These are phyloP conservation scores for Dipsacomyces acuminosporus DNA, from an alignment of 371 early-diverging fungal genomes.

Conservation along the genomic window DNA sequence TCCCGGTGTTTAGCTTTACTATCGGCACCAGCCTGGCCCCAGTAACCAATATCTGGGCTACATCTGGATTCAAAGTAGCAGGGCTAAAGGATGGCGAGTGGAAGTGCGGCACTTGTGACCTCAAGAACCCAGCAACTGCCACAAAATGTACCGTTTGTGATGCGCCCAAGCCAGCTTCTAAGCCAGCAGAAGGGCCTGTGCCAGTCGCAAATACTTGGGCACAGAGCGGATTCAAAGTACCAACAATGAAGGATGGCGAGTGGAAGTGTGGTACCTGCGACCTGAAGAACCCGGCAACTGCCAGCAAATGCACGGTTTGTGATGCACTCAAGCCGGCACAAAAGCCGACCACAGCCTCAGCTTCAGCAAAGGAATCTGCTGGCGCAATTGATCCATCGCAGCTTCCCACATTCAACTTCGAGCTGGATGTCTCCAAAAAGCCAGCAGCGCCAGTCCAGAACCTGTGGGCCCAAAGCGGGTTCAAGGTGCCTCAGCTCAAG, in stretches of 20 bases:
- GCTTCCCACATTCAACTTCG: too few species aligned
- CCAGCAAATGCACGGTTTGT: not conserved
- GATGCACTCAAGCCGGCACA: not conserved
- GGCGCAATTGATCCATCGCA: too few species aligned
- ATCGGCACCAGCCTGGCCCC: too few species aligned
- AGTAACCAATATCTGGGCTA: slow-evolving; percentile 7
- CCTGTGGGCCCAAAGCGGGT: not conserved
- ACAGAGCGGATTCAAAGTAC: not conserved
- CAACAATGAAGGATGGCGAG: not conserved
- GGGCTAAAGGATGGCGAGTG: slow-evolving; percentile 15
- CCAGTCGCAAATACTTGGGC: too few species aligned
- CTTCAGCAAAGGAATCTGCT: too few species aligned
- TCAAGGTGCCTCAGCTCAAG: not conserved
- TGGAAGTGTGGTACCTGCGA: not conserved
- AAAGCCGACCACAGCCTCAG: not conserved
- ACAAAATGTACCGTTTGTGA: slow-evolving; percentile 8
- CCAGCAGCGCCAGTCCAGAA: too few species aligned
- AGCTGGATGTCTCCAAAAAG: too few species aligned
- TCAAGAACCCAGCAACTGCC: slow-evolving; percentile 4
- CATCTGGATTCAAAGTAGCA: slow-evolving; percentile 6
- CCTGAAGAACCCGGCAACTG: not conserved
- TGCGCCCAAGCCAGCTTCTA: slow-evolving; percentile 9
- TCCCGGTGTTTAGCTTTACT: not conserved
- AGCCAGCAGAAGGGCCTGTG: not conserved
- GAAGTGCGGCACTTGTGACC: slow-evolving; percentile 20